These are phyloP conservation scores for Rosa lucieae DNA, from an alignment of 306 rosid genomes.

Conservation along the genomic window DNA sequence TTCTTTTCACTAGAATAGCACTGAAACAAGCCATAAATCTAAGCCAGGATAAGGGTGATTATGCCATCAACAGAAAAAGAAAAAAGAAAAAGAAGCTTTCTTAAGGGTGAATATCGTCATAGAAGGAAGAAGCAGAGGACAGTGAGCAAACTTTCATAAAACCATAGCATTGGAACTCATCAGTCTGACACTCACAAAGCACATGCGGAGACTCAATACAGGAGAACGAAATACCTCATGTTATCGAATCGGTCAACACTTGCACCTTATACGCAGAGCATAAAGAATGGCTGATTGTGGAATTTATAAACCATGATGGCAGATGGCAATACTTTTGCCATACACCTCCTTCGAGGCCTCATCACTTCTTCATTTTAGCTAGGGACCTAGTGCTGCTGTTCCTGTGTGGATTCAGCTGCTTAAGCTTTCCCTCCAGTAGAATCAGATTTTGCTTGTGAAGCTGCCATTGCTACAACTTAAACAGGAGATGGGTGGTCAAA, in stretches of 20 bases:
- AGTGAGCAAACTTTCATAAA: not conserved
- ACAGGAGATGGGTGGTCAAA: slow-evolving; percentile 98
- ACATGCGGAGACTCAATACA: not conserved
- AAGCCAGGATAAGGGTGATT: too few relatives aligned
- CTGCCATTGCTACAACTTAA: slow-evolving; percentile 73
- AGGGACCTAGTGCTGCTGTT: slow-evolving; percentile 20
- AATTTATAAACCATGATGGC: not conserved
- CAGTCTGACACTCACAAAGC: not conserved
- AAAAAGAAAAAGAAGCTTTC: too few relatives aligned
- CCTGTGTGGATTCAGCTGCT: slow-evolving; percentile 23
- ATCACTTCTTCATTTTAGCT: slow-evolving; percentile 11
- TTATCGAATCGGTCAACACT: not conserved
- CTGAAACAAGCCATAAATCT: too few relatives aligned
- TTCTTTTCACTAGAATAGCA: too few relatives aligned
- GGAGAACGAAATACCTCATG: not conserved
- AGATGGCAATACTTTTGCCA: not conserved
- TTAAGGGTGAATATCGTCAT: too few relatives aligned
- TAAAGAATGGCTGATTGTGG: not conserved
- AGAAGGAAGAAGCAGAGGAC: not conserved
- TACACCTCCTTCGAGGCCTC: not conserved
- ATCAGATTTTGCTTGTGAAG: slow-evolving; percentile 47
- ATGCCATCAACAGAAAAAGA: too few relatives aligned
- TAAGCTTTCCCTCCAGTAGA: slow-evolving; percentile 35
- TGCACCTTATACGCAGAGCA: not conserved
- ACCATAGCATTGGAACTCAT: not conserved